phyloP scores from a whole-genome alignment of 305 asterid genomes.

The Caryopteris hybrid region DNA sequence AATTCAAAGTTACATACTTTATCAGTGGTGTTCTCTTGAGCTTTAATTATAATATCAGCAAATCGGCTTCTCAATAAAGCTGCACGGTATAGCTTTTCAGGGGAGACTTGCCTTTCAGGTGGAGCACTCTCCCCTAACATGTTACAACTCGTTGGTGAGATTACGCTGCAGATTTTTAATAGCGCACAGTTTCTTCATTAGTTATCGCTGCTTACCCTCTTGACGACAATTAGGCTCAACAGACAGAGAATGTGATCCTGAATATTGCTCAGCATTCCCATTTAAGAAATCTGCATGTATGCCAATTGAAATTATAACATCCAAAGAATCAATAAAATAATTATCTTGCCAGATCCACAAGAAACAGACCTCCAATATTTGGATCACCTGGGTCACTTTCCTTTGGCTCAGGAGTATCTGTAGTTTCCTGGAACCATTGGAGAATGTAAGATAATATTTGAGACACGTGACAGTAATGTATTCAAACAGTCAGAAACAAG shows the following conservation, averaged over 20 bases:
- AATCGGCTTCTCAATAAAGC: slow-evolving; percentile 76
- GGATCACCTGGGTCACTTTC: slow-evolving; percentile 19
- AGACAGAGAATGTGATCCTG: slow-evolving; percentile 29
- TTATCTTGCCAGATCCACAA: background rate
- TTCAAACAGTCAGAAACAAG: background rate
- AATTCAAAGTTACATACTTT: slow-evolving; percentile 32
- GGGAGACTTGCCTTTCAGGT: slow-evolving; percentile 77
- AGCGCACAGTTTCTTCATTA: slow-evolving; percentile 49
- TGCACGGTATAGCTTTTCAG: slow-evolving; percentile 85
- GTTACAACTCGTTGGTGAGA: slow-evolving; percentile 61
- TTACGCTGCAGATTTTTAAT: slow-evolving; percentile 44
- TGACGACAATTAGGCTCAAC: slow-evolving; percentile 34
- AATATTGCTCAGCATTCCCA: slow-evolving; percentile 39
- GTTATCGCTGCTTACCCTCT: slow-evolving; percentile 75
- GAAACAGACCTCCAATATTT: slow-evolving; percentile 34
- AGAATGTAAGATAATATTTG: slow-evolving; percentile 14
- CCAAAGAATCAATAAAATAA: background rate
- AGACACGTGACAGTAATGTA: background rate
- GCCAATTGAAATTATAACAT: background rate
- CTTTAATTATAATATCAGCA: slow-evolving; percentile 75
- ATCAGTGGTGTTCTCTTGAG: slow-evolving; percentile 60
- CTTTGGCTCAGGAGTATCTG: slow-evolving; percentile 32
- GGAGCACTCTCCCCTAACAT: slow-evolving; percentile 72
- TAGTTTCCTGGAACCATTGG: slow-evolving; percentile 31
- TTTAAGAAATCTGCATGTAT: slow-evolving; percentile 28